Evolutionary conservation across 139 green algal species (phyloP).

Genomic region (Eudorina sp.): DNA sequence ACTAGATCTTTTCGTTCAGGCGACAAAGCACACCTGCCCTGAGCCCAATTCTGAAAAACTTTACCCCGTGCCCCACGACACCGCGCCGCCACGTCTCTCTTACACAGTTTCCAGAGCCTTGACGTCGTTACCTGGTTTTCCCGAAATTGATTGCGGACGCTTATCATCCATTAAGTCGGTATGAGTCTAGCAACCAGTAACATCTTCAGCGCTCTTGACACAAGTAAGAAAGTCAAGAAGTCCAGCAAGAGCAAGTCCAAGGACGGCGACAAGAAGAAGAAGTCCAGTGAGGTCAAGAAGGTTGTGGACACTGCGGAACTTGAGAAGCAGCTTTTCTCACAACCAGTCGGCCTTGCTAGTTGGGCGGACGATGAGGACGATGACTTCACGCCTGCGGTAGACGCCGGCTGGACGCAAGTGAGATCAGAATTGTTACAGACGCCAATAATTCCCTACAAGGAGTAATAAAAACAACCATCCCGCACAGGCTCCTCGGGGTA

Average conservation of each 20-base stretch:
- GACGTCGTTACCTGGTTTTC: no score
- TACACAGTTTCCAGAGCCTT: no score
- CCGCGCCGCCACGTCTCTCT: conserved; percentile 9
- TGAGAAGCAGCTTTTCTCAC: conserved; percentile 66
- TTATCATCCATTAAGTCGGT: neutral
- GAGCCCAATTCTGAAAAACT: neutral
- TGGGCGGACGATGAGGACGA: conserved; percentile 68
- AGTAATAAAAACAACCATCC: neutral
- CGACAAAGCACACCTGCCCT: neutral
- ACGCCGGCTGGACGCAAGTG: conserved; percentile 38
- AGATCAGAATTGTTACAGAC: neutral
- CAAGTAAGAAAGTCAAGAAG: conserved; percentile 60
- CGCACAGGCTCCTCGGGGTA: conserved; percentile 30
- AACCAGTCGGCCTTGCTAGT: conserved; percentile 53
- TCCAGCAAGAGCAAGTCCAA: conserved; percentile 49
- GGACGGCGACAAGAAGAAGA: conserved; percentile 58
- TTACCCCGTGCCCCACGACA: neutral
- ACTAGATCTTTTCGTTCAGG: neutral
- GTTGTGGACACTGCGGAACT: conserved; percentile 57
- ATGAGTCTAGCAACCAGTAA: conserved; percentile 56
- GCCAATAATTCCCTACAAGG: no score
- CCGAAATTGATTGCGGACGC: neutral
- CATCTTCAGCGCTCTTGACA: conserved; percentile 57
- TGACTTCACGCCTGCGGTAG: conserved; percentile 48
- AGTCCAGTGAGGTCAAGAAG: conserved; percentile 50